These are phyloP conservation scores for Pilasporangium apinafurcum DNA, from an alignment of 352 stramenopile species.

Conservation along the genomic window DNA sequence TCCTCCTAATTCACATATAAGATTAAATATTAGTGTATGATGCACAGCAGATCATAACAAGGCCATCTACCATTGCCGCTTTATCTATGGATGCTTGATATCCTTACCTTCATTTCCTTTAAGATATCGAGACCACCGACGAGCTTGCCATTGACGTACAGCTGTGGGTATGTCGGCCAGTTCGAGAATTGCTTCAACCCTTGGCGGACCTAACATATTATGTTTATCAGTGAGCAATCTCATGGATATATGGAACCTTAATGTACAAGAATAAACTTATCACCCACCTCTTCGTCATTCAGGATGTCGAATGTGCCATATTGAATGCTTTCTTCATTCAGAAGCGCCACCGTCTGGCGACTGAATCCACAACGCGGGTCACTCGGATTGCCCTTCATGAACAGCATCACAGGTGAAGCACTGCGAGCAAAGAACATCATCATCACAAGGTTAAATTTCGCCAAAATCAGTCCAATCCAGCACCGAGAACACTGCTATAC, in stretches of 20 bases:
- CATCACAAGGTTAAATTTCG: not conserved
- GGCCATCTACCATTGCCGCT: too few relatives aligned
- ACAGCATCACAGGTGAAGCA: constrained; percentile 94
- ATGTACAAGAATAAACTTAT: not conserved
- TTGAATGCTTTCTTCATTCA: constrained; percentile 89
- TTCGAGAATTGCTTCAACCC: constrained; percentile 96
- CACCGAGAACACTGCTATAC: not conserved
- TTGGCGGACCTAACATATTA: constrained; percentile 78
- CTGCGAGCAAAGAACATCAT: constrained; percentile 5
- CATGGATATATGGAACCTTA: not conserved
- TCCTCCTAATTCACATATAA: constrained; percentile 12
- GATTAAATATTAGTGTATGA: not conserved
- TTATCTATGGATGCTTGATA: not conserved
- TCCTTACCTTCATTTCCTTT: constrained; percentile 90
- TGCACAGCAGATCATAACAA: not conserved
- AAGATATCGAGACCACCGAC: constrained; percentile 97
- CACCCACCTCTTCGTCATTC: constrained; percentile 87
- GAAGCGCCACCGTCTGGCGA: constrained; percentile 89
- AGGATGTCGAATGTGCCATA: constrained; percentile 98
- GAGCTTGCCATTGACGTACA: constrained; percentile 97
- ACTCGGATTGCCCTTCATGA: constrained; percentile 98
- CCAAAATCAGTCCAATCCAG: not conserved
- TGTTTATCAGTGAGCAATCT: constrained; percentile 1
- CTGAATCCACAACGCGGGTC: constrained; percentile 96
- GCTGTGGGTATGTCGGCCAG: constrained; percentile 98